Evolutionary conservation across 306 rosid genomes (phyloP).

Genomic region (Vigna reflexopilosa): DNA sequence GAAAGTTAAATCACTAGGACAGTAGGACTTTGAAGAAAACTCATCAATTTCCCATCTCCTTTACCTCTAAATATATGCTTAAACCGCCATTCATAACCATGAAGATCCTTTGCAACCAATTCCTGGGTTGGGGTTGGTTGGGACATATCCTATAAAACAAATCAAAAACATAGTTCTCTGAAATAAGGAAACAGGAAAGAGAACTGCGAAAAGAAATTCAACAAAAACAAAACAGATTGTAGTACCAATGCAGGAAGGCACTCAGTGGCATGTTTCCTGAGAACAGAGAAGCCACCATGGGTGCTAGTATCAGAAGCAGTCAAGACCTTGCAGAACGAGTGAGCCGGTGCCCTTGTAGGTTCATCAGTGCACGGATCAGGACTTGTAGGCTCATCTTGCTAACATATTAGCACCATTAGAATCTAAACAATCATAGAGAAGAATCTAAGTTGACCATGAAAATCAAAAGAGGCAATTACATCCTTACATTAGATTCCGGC

Average conservation of each 20-base stretch:
- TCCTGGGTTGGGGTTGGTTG: constrained; percentile 93
- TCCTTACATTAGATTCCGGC: constrained; percentile 81
- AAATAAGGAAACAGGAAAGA: background rate
- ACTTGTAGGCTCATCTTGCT: constrained; percentile 71
- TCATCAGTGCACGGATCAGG: constrained; percentile 61
- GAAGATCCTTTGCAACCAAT: constrained; percentile 90
- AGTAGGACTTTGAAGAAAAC: constrained; percentile 25
- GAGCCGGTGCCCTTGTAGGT: constrained; percentile 55
- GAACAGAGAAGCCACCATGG: constrained; percentile 97
- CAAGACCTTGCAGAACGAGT: constrained; percentile 81
- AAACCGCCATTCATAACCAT: constrained; percentile 94
- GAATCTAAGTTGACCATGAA: constrained; percentile 48
- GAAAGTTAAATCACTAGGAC: constrained; percentile 31
- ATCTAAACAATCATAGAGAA: constrained; percentile 27
- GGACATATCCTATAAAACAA: constrained; percentile 73
- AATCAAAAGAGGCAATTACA: constrained; percentile 36
- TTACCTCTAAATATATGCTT: constrained; percentile 96
- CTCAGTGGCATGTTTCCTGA: constrained; percentile 91
- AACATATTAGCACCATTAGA: constrained; percentile 45
- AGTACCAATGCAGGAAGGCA: constrained; percentile 92
- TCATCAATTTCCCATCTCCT: background rate
- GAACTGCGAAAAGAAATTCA: constrained; percentile 17
- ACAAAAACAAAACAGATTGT: background rate
- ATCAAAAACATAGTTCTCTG: background rate
- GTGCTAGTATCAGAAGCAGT: constrained; percentile 98